Evolutionary conservation across 441 rosid species (phyloP), one percentile per base, ranked within the genome.

Genomic region (Populus hybrid): DNA sequence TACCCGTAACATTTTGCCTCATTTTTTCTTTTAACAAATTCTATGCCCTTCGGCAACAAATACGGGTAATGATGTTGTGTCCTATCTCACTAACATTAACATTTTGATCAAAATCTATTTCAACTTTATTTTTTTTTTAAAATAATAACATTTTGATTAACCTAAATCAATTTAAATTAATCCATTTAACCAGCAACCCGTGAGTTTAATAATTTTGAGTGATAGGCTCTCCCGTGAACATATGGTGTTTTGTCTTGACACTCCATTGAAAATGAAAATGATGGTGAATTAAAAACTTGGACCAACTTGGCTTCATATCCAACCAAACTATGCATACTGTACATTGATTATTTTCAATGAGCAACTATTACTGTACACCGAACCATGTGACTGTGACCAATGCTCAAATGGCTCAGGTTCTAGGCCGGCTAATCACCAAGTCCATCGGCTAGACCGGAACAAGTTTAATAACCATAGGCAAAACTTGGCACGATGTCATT

Each of bases 201-300:
- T 28, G 29, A 28, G 29, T 28, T 28, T 28, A 28, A 28, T 28
- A 28, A 28, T 28, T 28, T 28, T 28, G 29, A 28, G 29, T 28
- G 29, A 28, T 28, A 3, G 29, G 29, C 29, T 28, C 29, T 2
- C 29, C 29, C 69, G 72, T 77, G 85, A 71, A 45, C 64, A 42
- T 56, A 74, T 16, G 66, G 29, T 66, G 74, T 28, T 56, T 9
- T 31, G 26, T 74, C 26, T 29, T 1, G 63, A n/a, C 50, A 35
- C 68, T 29, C 69, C 20, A 31, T 0, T 67, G 70, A 67, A 67
- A 67, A 71, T 26, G 73, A 80, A 3, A 28, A 29, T 29, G 31
- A 29, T 45, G 38, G 31, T 36, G 50, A 75, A 70, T 24, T 68
- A 1, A 68, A 53, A n/a, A 28, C 56, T 69, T 2, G 66, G 64